These are phyloP conservation scores for Tetradesmus obliquus DNA, from an alignment of 139 green algal species.

Conservation along the genomic window DNA sequence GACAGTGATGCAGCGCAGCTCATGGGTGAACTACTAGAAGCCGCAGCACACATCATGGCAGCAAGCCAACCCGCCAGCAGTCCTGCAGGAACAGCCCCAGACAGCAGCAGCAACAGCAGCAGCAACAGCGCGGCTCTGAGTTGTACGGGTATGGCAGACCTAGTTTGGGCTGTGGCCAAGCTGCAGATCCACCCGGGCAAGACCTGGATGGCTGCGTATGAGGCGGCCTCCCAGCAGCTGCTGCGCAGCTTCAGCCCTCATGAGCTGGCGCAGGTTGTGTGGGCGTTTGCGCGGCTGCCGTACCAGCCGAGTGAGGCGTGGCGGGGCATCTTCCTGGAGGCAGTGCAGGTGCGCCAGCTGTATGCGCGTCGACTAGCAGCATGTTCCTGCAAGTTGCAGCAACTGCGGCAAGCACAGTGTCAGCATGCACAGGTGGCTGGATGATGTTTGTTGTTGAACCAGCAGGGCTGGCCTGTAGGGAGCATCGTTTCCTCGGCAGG, in stretches of 20 bases:
- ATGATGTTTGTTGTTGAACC: no score
- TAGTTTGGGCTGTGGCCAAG: constrained; percentile 33
- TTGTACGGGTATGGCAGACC: constrained; percentile 17
- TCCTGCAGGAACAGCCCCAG: background rate
- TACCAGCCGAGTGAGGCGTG: background rate
- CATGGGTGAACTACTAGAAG: background rate
- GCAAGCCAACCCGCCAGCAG: background rate
- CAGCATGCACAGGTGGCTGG: no score
- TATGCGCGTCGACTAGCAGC: background rate
- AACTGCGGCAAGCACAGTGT: background rate
- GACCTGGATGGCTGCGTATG: background rate
- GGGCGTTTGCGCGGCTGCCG: constrained; percentile 34
- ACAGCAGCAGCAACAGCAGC: constrained; percentile 5
- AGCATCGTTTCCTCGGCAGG: no score
- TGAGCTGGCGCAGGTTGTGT: constrained; percentile 37
- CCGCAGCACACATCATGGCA: constrained; percentile 25
- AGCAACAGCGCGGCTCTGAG: background rate
- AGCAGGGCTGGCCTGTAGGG: no score
- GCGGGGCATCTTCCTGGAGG: background rate
- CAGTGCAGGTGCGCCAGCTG: background rate
- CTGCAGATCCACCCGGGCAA: constrained; percentile 1
- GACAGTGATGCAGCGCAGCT: background rate
- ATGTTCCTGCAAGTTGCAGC: background rate
- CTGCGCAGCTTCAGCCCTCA: constrained; percentile 23
- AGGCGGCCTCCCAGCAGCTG: constrained; percentile 1